Base-by-base conservation (phyloP, 2,329 filamentous ascomycete genomes). In the Helotiales sp. region DNA sequence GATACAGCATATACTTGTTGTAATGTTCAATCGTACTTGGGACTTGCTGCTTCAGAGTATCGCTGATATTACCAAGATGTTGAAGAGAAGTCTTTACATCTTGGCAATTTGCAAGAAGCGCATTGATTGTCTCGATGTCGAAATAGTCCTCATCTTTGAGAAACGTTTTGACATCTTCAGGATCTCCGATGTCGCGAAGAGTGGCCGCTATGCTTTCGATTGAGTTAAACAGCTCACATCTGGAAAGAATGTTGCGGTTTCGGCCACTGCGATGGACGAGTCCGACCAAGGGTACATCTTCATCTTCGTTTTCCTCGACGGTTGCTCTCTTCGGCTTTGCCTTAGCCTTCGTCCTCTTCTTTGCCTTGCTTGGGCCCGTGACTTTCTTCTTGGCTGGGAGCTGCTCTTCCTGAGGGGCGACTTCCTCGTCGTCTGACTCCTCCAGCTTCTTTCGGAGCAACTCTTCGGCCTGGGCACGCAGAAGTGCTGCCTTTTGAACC, bases 21-120 rank as follows among this genome's bases (percentile, higher is more conserved):
- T 59, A 59, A 3, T 48, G 24, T 19, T 49, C 1, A 5, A 55
- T 52, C 1, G 53, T 59, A 10, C 33, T 42, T 9, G 57, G 48
- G 4, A 50, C 46, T 15, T 10, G 13, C 5, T 13, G 9, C 10
- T 30, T 29, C 3, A 15, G 17, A 24, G 12, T 46, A 13, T 30
- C 46, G 7, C 13, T 19, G 9, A 12, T 24, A 24, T 48, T 24
- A 27, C 27, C 15, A 25, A 44, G 22, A 25, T 44, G 19, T n/a
- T 44, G 40, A 25, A 48, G 46, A 12, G 17, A 30, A 6, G 25
- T 48, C 27, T 30, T 48, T 7, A 48, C 10, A 10, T 10, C 25
- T n/a, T 29, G 25, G 27, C 46, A 48, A 19, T 17, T 48, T 17
- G 12, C 13, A n/a, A 30, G 25, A 13, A 48, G 27, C 17, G 10